Evolutionary conservation across 345 rosid species (phyloP), one percentile per base, ranked within the genome.

Genomic region (Reutealis trisperma): DNA sequence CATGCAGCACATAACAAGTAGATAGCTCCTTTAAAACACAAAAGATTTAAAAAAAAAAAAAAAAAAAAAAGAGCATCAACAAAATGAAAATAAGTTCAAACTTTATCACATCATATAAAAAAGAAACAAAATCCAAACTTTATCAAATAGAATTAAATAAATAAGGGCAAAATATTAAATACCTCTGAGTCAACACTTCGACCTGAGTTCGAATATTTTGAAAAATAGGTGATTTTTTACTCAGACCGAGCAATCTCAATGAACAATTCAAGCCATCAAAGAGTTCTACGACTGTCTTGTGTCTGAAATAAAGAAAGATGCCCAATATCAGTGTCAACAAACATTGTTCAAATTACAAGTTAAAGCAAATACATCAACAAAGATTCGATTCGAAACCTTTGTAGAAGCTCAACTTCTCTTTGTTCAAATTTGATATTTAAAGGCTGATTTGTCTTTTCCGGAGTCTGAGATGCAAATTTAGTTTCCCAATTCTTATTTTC

Each of bases 131-230:
- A 63, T 19, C 15, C 27, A 72, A 32, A 41, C 47, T 41, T 63
- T 32, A 62, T 47, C 37, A 49, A 63, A 25, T 44, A 24, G 6
- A 32, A 63, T 32, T 32, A 49, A 63, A 74, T 30, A 57, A 19
- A 14, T n/a, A 21, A 32, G n/a, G 27, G 34, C 14, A 65, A 22
- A 16, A n/a, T n/a, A 41, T 19, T 57, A n/a, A n/a, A 19, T 78
- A 87, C 92, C 90, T 87, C 82, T 82, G 70, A 25, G 76, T 68
- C 75, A 85, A 63, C 18, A 86, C 81, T 72, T 86, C 81, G 76
- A 86, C 87, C 78, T 85, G 92, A 63, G 78, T 27, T 19, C 73
- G 79, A 73, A 89, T 70, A 61, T 87, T 89, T 63, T 69, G 76
- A 58, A 89, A 87, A 66, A 84, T 85, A 27, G 86, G 78, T 5